Conservation (phyloP, 768 basidiomycete genomes). For the Albatrellus ellisii region DNA sequence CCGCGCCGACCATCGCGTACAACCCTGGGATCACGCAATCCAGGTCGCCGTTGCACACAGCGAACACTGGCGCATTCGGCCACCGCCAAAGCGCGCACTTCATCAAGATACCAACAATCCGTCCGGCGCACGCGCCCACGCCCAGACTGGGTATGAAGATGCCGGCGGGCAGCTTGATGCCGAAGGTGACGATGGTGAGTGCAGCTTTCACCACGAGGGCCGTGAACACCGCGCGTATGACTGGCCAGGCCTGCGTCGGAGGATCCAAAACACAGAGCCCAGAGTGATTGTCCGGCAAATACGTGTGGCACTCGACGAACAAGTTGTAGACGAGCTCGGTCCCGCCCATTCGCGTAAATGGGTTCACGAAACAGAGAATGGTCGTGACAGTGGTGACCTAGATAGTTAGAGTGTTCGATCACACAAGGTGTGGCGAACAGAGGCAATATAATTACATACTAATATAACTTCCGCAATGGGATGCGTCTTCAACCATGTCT, state of each 20-base stretch:
- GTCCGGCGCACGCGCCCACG: conserved; percentile 88
- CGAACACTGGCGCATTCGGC: conserved; percentile 50
- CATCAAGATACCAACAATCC: conserved; percentile 71
- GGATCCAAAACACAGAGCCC: conserved; percentile 65
- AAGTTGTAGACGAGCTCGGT: conserved; percentile 91
- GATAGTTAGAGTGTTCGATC: neutral
- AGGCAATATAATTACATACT: conserved; percentile 31
- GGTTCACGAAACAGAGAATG: conserved; percentile 71
- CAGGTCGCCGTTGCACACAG: conserved; percentile 44
- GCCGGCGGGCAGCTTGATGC: conserved; percentile 83
- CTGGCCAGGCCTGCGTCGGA: conserved; percentile 40
- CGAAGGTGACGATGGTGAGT: conserved; percentile 83
- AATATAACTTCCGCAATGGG: conserved; percentile 76
- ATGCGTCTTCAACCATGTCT: conserved; percentile 68
- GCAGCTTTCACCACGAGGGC: conserved; percentile 74
- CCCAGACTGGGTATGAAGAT: conserved; percentile 96
- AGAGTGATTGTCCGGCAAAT: conserved; percentile 38
- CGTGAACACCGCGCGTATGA: conserved; percentile 52
- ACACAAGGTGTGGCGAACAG: neutral
- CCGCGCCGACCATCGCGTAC: conserved; percentile 95
- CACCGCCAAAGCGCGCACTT: conserved; percentile 60
- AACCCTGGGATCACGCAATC: conserved; percentile 82
- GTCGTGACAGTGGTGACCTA: conserved; percentile 75
- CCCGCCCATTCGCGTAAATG: conserved; percentile 86
- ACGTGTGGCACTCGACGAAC: conserved; percentile 71